Evolutionary conservation across 306 rosid species (phyloP), one percentile per base, ranked within the genome.

Genomic region (Quillaja saponaria): DNA sequence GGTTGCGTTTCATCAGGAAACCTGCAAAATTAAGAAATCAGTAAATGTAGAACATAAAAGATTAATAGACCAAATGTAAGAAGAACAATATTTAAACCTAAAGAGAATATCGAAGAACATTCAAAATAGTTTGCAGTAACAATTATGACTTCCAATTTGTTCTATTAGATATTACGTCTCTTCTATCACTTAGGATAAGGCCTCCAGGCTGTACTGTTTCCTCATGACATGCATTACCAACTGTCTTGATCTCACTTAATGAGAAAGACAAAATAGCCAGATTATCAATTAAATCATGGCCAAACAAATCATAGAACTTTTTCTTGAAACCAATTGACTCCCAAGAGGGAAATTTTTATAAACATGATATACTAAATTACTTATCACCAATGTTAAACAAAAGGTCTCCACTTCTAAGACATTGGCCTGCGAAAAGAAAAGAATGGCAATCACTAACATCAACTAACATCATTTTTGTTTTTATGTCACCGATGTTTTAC

Each of bases 1-100:
- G 88, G 96, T 61, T 86, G 96, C 54, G 97, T 91, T 78, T 83
- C 92, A 6, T 51, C 68, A 1, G 37, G 70, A 63, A 91, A 84
- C 58, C 97, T 91, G 90, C 70, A 78, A 13, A 71, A 47, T 37
- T 63, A 37, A 53, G 68, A 66, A 53, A 67, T 55, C 59, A 53
- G 51, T 13, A n/a, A 7, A 55, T 34, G 37, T 28, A 55, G 39
- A 31, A 21, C 47, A 45, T 19, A 44, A 34, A n/a, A 34, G 8
- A 47, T 13, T 41, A 52, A 46, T 41, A 68, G 13, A 38, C 48
- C 37, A 12, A 34, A 47, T 25, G 31, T 4, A 25, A 25, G 38
- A 16, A 54, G 38, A 16, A 54, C 0, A 35, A 40, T 35, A 49
- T 4, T 37, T 5, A 37, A 61, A 53, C 42, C 4, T 25, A 39